Evolutionary conservation across 768 basidiomycete species (phyloP).

Genomic region (Cystobasidium tubakii): DNA sequence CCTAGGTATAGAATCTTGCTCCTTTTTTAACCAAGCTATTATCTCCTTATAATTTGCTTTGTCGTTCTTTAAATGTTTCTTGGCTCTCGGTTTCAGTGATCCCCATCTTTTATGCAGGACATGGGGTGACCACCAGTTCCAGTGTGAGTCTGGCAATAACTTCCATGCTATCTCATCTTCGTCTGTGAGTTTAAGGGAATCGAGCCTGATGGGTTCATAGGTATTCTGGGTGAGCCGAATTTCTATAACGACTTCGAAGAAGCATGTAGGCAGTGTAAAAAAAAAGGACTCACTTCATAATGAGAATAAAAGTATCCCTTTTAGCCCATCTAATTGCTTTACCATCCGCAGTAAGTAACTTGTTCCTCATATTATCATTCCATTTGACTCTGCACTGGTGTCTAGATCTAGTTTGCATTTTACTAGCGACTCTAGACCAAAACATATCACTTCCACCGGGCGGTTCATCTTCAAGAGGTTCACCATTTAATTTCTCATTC

Average conservation of each 20-base stretch:
- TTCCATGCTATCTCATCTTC: constrained; percentile 26
- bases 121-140: constrained; percentile 34
- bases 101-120: constrained; percentile 14
- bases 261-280: background rate
- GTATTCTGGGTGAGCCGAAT: too few species aligned
- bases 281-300: constrained; percentile 22
- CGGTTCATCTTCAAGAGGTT: constrained; percentile 13
- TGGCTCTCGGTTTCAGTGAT: constrained; percentile 1
- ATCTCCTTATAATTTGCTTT: constrained; percentile 21
- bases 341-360: constrained; percentile 23
- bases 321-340: constrained; percentile 14
- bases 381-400: constrained; percentile 30
- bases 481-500: background rate
- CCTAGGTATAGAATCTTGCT: constrained; percentile 28
- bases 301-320: constrained; percentile 28
- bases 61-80: background rate
- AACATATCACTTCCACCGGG: constrained; percentile 21
- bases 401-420: constrained; percentile 15
- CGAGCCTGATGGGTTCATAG: too few species aligned
- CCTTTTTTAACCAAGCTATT: background rate
- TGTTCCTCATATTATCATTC: constrained; percentile 35
- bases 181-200: background rate
- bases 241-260: background rate
- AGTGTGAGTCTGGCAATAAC: constrained; percentile 18
- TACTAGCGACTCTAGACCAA: constrained; percentile 27